These are phyloP conservation scores for Colletotrichum orchidophilum DNA, from an alignment of 2,329 filamentous ascomycete genomes.

Conservation along the genomic window DNA sequence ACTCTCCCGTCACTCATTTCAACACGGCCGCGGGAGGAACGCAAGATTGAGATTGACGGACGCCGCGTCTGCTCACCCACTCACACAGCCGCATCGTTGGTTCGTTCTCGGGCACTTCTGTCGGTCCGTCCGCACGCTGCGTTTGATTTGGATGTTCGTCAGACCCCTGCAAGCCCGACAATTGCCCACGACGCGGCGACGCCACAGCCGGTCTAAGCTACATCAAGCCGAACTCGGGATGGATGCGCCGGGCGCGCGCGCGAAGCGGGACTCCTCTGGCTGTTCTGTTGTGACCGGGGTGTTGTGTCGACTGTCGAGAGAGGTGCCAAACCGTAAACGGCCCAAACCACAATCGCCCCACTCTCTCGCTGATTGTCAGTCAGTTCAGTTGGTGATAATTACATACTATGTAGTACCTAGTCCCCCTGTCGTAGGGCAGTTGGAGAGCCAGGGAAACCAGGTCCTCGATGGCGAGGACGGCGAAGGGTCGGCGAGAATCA, in stretches of 20 bases:
- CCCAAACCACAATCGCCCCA: too few species aligned
- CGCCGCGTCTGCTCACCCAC: conserved; percentile 20
- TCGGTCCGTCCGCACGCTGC: conserved; percentile 18
- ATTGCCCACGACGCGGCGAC: background rate
- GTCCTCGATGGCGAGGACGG: background rate
- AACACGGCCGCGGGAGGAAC: background rate
- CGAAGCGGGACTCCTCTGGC: conserved; percentile 14
- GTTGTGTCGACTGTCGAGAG: background rate
- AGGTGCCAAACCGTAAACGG: too few species aligned
- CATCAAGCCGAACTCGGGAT: conserved; percentile 20
- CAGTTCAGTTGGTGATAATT: background rate
- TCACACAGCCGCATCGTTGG: background rate
- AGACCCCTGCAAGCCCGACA: conserved; percentile 26
- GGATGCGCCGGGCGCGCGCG: conserved; percentile 28
- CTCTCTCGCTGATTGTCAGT: background rate
- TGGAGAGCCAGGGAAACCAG: background rate
- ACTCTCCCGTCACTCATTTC: background rate
- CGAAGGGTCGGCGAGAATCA: background rate
- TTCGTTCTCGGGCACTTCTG: conserved; percentile 6
- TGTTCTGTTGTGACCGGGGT: background rate
- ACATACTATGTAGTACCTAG: too few species aligned
- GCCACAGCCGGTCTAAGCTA: conserved; percentile 9
- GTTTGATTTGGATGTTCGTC: conserved; percentile 34
- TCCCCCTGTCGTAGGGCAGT: conserved; percentile 2
- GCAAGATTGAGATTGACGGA: conserved; percentile 1